Evolutionary conservation across 371 early-diverging fungal species (phyloP).

Genomic region (Chytridium lagenaria): DNA sequence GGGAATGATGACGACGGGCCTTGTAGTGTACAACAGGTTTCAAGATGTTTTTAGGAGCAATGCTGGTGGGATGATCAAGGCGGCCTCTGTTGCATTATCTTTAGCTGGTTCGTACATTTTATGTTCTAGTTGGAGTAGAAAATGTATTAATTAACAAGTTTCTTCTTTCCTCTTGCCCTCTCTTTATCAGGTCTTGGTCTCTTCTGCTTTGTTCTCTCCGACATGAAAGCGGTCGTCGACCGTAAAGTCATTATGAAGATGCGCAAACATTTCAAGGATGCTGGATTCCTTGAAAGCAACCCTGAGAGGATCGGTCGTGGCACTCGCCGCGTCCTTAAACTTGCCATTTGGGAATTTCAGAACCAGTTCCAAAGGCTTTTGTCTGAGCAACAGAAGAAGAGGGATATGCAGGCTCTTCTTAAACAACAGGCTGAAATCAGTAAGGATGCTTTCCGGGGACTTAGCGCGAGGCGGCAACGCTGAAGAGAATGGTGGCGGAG

Average conservation of each 20-base stretch:
- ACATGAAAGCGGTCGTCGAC: conserved; percentile 82
- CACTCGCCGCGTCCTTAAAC: conserved; percentile 75
- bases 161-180: conserved; percentile 43
- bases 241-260: conserved; percentile 81
- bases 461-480: conserved; percentile 18
- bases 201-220: conserved; percentile 78
- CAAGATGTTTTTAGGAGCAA: conserved; percentile 16
- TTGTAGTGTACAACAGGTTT: conserved; percentile 45
- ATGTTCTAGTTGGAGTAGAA: no score
- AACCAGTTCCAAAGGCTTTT: conserved; percentile 71
- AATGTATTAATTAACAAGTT: no score
- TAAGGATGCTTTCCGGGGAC: conserved; percentile 28
- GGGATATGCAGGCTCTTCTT: conserved; percentile 23
- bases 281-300: conserved; percentile 71
- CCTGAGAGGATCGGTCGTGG: conserved; percentile 75
- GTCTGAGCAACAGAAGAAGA: conserved; percentile 37
- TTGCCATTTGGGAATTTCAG: conserved; percentile 87
- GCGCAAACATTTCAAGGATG: conserved; percentile 67
- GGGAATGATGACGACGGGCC: conserved; percentile 42
- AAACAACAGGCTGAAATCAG: conserved; percentile 22
- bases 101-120: conserved; percentile 59
- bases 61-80: conserved; percentile 29
- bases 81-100: conserved; percentile 50
- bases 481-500: conserved; percentile 28
- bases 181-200: conserved; percentile 65